A percentile compares a stretch with the other conserved stretches of the same genome.
phyloP scores from a whole-genome alignment of 306 rosid species.

The Prunus dulcis region DNA sequence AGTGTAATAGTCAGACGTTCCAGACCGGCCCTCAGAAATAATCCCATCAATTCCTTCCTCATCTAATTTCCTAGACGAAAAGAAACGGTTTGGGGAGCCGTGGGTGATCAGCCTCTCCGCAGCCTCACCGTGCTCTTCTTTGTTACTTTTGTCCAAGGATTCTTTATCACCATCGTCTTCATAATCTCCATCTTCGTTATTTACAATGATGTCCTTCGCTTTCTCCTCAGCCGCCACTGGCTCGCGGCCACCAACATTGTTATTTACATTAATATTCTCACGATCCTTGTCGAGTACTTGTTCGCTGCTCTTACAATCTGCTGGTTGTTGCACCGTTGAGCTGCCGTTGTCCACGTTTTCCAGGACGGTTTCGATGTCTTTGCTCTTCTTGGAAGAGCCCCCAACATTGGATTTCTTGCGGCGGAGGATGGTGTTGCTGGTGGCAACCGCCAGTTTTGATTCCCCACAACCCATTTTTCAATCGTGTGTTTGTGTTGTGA shows the following conservation, averaged over 20 bases:
- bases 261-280: background rate
- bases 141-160: constrained; percentile 1
- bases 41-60: constrained; percentile 30
- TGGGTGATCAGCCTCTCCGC: constrained; percentile 12
- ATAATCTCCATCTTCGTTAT: constrained; percentile 3
- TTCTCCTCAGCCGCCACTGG: background rate
- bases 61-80: constrained; percentile 26
- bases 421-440: constrained; percentile 46
- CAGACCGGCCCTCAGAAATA: constrained; percentile 27
- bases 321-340: background rate
- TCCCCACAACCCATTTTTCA: constrained; percentile 77
- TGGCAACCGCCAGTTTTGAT: constrained; percentile 66
- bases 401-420: constrained; percentile 42
- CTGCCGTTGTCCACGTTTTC: constrained; percentile 12
- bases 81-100: constrained; percentile 26
- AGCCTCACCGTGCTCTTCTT: constrained; percentile 10
- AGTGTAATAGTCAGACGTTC: constrained; percentile 30
- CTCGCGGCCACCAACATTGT: background rate
- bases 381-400: constrained; percentile 2
- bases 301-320: background rate
- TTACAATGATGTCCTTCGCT: constrained; percentile 20
- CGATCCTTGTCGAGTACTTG: background rate
- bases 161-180: constrained; percentile 5
- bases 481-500: background rate
- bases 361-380: constrained; percentile 22